Conservation (phyloP, 257 asterid species). For the Ligustrum vulgare region DNA sequence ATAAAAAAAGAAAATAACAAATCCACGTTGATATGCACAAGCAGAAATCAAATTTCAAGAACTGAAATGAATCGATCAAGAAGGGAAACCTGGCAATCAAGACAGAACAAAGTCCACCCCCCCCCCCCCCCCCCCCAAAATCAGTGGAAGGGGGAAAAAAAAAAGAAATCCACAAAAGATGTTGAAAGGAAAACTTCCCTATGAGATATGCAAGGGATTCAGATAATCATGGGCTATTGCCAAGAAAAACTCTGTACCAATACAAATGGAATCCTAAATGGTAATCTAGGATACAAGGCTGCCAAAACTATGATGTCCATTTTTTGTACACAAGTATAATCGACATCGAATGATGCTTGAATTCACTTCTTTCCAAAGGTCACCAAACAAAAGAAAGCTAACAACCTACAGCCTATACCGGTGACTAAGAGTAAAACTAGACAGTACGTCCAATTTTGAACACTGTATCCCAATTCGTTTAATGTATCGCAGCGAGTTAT, state of each 20-base stretch:
- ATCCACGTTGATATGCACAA: too few species aligned
- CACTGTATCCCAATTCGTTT: slow-evolving; percentile 66
- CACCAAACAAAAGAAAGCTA: slow-evolving; percentile 77
- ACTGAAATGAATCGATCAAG: too few species aligned
- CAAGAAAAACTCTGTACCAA: not conserved
- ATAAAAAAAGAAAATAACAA: too few species aligned
- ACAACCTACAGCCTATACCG: slow-evolving; percentile 59
- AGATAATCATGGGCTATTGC: not conserved
- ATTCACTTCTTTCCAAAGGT: slow-evolving; percentile 61
- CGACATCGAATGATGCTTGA: not conserved
- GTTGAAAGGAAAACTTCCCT: not conserved
- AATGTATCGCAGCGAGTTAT: slow-evolving; percentile 80
- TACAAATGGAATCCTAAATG: not conserved
- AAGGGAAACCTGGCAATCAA: too few species aligned
- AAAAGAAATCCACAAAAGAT: not conserved
- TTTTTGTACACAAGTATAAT: not conserved
- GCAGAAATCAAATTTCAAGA: too few species aligned
- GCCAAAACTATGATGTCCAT: not conserved
- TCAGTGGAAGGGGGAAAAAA: not conserved
- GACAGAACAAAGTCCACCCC: too few species aligned
- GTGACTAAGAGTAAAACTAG: slow-evolving; percentile 41
- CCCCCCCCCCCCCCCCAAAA: not conserved
- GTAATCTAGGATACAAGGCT: not conserved
- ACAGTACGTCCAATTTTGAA: slow-evolving; percentile 56
- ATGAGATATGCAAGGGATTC: not conserved